Base-by-base conservation (phyloP, 2,329 filamentous ascomycete species). In the Incumbomyces delicatus region DNA sequence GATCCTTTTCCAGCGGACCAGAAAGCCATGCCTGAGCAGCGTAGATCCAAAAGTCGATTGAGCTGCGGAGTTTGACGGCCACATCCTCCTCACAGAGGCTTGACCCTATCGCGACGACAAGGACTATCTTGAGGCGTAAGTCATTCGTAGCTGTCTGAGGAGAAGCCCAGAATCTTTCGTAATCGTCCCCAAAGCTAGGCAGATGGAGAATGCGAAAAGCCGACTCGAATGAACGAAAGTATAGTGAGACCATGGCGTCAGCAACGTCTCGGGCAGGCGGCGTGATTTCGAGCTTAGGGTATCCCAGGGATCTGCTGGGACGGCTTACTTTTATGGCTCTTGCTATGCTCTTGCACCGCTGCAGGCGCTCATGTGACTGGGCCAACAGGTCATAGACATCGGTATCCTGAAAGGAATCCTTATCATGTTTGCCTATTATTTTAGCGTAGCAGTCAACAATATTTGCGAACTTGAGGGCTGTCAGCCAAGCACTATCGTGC, bases 21-120 rank as follows among this genome's bases (percentile, higher is more conserved):
- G 56, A 50, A 1, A 66, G 54, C 65, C 65, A 67, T 48, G 55
- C 58, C 40, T 68, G 62, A 5, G 59, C 59, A 1, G 58, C 55
- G 53, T 64, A 58, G 4, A 63, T 52, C 62, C 62, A 61, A 33
- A 44, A 45, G 13, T 31, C 16, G 16, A 32, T 46, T 36, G 30
- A 45, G 40, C 17, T 47, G 34, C 7, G 4, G 16, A 14, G 32
- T 16, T 6, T 30, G 33, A 1, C 10, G 17, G 14, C 17, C 10
- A 32, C 30, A 35, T 45, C 8, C 8, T 36, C 11, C 29, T 29
- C 22, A 11, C 22, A 27, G 22, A 27, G 5, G 8, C 22, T 27
- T 27, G 22, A 27, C 22, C 45, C 46, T 11, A 43, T 46, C 10
- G 63, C 63, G 17, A 66, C 61, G 51, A 62, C 59, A 16, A 66